A percentile compares a stretch with the other conserved stretches of the same genome.
Conservation (phyloP, 208 protist species). For the Acanthamoeba divionensis region DNA sequence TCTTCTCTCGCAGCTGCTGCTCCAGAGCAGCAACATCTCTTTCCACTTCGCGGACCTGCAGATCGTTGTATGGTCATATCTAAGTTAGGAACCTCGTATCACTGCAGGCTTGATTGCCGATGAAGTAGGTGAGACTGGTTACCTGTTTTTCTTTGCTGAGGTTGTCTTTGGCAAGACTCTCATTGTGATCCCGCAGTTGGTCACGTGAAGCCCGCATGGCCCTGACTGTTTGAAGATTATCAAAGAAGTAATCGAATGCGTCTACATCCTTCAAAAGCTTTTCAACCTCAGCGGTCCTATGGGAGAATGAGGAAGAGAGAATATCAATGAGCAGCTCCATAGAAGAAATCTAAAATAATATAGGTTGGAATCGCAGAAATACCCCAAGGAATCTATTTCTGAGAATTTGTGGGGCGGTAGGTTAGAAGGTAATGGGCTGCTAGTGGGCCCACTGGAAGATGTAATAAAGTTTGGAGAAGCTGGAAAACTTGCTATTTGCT, state of each 20-base stretch:
- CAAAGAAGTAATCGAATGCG: not conserved
- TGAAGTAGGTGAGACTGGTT: no score
- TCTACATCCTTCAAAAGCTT: not conserved
- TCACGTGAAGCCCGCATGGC: not conserved
- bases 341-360: not conserved
- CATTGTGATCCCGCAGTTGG: not conserved
- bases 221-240: not conserved
- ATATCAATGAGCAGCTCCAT: not conserved
- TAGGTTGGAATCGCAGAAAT: no score
- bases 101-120: no score
- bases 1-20: not conserved
- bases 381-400: not conserved
- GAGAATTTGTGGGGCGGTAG: not conserved
- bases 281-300: not conserved
- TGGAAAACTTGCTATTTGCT: not conserved
- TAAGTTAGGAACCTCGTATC: no score
- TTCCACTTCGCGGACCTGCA: not conserved
- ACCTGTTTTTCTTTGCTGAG: conserved; percentile 6
- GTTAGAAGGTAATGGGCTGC: no score
- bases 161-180: not conserved
- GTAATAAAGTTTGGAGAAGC: no score
- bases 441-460: no score
- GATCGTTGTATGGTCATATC: no score
- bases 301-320: not conserved
- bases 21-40: not conserved